phyloP scores from a whole-genome alignment of 352 stramenopile species.

The Phytopythium cucurbitacearum region DNA sequence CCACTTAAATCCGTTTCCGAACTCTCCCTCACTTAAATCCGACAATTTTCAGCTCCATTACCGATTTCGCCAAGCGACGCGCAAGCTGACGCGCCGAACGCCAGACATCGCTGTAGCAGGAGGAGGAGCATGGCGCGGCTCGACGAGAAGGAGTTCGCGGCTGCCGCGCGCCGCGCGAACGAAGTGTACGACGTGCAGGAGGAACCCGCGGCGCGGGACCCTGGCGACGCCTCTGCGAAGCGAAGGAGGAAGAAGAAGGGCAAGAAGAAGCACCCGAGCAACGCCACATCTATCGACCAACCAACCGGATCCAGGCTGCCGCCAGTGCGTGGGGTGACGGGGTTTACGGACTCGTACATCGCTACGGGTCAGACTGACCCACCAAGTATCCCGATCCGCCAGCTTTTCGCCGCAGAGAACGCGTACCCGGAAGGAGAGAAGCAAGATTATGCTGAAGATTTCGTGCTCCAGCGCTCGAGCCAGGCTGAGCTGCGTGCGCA shows the following conservation, averaged over 20 bases:
- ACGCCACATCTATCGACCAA: constrained; percentile 1
- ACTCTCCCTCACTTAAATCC: not conserved
- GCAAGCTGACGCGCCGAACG: not conserved
- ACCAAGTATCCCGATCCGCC: constrained; percentile 89
- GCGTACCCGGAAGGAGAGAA: constrained; percentile 92
- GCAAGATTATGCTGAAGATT: constrained; percentile 88
- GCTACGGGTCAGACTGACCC: constrained; percentile 94
- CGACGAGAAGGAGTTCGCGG: not conserved
- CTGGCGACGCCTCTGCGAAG: constrained; percentile 28
- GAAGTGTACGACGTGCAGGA: not conserved
- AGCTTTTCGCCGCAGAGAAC: constrained; percentile 47
- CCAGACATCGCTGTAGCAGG: not conserved
- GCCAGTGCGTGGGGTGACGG: constrained; percentile 65
- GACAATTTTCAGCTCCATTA: not conserved
- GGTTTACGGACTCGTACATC: constrained; percentile 94
- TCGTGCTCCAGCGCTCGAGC: constrained; percentile 87
- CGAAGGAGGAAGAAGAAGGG: constrained; percentile 74
- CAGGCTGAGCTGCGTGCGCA: constrained; percentile 78
- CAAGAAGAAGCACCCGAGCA: constrained; percentile 37
- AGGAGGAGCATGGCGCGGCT: not conserved
- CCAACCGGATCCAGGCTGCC: constrained; percentile 37
- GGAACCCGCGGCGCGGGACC: not conserved
- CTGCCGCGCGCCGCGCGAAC: not conserved
- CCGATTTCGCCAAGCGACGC: not conserved
- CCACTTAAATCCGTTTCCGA: too few relatives aligned